Evolutionary conservation across 2,329 filamentous ascomycete genomes (phyloP).

Genomic region (Aspergillus sp.): DNA sequence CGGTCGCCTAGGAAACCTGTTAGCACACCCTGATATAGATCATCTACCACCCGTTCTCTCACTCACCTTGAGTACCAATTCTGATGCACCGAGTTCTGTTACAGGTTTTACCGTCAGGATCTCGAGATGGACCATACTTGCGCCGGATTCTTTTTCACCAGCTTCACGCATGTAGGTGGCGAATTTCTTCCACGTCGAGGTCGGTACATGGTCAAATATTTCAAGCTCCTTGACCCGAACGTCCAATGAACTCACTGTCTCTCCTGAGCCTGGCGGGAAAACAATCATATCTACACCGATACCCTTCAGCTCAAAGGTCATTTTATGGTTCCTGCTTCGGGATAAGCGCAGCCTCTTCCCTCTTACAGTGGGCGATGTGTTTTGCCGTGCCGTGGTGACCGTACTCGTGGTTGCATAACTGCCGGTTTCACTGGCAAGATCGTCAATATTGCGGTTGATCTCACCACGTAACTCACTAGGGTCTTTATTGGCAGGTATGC

Average conservation of each 20-base stretch:
- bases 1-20: conserved; percentile 51
- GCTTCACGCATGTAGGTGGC: conserved; percentile 88
- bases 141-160: conserved; percentile 80
- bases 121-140: conserved; percentile 87
- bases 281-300: conserved; percentile 78
- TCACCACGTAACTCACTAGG: conserved; percentile 76
- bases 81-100: conserved; percentile 78
- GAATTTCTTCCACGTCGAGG: conserved; percentile 98
- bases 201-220: conserved; percentile 90
- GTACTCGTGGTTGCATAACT: conserved; percentile 77
- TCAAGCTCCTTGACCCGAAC: conserved; percentile 80
- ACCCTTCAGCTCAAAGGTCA: conserved; percentile 88
- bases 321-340: conserved; percentile 88
- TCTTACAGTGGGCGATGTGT: conserved; percentile 36
- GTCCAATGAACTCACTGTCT: conserved; percentile 86
- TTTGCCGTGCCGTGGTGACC: conserved; percentile 40
- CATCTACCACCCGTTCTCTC: neutral
- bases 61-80: conserved; percentile 74
- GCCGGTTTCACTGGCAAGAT: conserved; percentile 82
- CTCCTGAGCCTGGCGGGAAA: conserved; percentile 72
- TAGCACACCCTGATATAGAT: conserved; percentile 11
- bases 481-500: conserved; percentile 81
- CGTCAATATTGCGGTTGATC: conserved; percentile 87
- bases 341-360: conserved; percentile 69
- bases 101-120: conserved; percentile 85